Base-by-base conservation (phyloP, 225 moss, liverwort and hornwort species). In the Thuidium tamariscinum region DNA sequence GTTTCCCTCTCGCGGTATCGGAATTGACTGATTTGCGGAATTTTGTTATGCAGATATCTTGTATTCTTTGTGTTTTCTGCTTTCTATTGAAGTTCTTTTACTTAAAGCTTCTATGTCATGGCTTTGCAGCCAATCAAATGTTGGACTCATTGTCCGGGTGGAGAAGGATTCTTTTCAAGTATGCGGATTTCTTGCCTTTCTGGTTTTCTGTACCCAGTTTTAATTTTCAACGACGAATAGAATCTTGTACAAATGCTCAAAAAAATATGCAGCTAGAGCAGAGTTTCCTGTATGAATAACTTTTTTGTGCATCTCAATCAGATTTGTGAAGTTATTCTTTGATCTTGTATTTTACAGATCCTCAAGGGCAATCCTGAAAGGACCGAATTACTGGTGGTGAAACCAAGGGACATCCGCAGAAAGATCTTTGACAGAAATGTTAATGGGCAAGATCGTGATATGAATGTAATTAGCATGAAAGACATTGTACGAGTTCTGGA, bases 91-190 rank as follows among this genome's bases (percentile, higher is more conserved):
- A 30, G 72, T 74, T 25, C 80, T 65, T 52, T 32, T 72, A 48
- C 69, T 82, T 22, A 87, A 54, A 82, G 73, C 26, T 84, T 26
- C 20, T 41, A 27, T 91, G 79, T 65, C 42, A 74, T 88, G 87
- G 8, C 49, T 89, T 88, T 93, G 92, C 97, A 97, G 97, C 82
- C 98, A 96, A 87, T 92, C 94, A 77, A 98, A 91, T 54, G 95
- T 98, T 55, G 98, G 98, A 86, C 87, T 98, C 54, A 95, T 98
- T 76, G 94, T 98, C 48, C 95, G 98, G 82, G 98, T 98, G 72
- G 98, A 98, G 82, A 95, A 89, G 88, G 95, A 96, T 88, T 93
- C 95, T 34, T 98, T 96, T 66, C 98, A 98, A 91, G 97, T 95
- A 93, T 44, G 82, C 12, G 26, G 37, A 44, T 74, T 75, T 83